Conservation (phyloP, 2,329 filamentous ascomycete genomes). For the Colletotrichum cuscutae region DNA sequence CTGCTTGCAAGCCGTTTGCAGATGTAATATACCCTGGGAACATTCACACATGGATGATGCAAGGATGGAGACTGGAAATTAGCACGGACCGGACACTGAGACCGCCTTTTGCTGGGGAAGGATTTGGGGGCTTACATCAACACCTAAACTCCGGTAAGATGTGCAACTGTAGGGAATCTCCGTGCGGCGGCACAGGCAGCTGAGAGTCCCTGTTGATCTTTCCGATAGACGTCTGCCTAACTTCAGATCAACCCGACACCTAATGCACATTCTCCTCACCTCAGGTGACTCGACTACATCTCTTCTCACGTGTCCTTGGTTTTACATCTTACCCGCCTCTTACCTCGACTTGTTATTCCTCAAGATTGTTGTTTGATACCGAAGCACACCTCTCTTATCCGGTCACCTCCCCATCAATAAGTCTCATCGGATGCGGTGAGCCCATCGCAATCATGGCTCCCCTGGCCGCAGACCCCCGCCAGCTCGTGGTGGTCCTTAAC, state of each 20-base stretch:
- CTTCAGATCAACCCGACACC: background rate
- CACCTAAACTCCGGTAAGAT: background rate
- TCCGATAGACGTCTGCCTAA: slow-evolving; percentile 21
- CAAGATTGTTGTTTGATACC: background rate
- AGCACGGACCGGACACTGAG: slow-evolving; percentile 2
- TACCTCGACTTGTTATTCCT: no score
- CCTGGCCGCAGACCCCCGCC: slow-evolving; percentile 63
- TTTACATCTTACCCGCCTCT: background rate
- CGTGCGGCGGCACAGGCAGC: background rate
- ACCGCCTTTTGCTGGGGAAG: background rate
- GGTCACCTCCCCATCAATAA: background rate
- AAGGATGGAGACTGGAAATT: background rate
- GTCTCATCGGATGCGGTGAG: slow-evolving; percentile 10
- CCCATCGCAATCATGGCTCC: slow-evolving; percentile 59
- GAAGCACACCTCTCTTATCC: background rate
- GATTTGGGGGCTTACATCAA: background rate
- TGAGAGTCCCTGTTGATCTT: slow-evolving; percentile 1
- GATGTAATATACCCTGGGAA: background rate
- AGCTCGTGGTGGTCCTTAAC: slow-evolving; percentile 65
- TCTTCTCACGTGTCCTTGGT: background rate
- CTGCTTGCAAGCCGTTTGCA: background rate
- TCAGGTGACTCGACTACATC: background rate
- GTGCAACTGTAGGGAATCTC: background rate
- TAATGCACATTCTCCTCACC: background rate
- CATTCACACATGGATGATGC: slow-evolving; percentile 7